Evolutionary conservation across 305 asterid species (phyloP).

Genomic region (Striga hermonthica): DNA sequence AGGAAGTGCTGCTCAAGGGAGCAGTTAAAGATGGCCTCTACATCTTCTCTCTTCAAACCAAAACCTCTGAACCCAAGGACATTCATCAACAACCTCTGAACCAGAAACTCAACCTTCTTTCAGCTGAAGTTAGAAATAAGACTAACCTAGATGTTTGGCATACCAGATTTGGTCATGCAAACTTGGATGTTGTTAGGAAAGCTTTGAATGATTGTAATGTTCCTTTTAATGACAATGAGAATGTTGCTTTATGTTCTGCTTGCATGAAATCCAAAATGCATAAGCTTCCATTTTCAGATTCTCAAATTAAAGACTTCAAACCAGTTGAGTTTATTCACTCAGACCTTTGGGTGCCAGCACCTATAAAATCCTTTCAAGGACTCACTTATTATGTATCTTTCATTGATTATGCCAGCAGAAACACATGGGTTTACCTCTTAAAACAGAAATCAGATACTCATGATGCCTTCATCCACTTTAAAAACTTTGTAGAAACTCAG

Average conservation of each 20-base stretch:
- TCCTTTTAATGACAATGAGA: background rate
- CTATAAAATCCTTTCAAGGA: background rate
- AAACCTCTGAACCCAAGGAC: background rate
- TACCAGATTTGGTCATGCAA: background rate
- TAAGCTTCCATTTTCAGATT: background rate
- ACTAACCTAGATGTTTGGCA: background rate
- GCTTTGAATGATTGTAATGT: background rate
- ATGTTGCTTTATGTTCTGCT: background rate
- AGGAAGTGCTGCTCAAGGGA: background rate
- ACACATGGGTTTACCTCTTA: background rate
- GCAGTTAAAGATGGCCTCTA: background rate
- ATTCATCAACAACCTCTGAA: too few species aligned
- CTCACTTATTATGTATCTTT: background rate
- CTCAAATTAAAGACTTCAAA: background rate
- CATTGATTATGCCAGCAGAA: background rate
- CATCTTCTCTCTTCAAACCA: background rate
- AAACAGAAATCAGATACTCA: background rate
- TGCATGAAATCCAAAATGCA: background rate
- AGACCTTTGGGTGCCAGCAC: background rate
- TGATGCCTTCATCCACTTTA: too few species aligned
- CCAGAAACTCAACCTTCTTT: background rate
- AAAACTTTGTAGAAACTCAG: background rate
- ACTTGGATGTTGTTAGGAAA: background rate
- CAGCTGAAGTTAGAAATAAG: background rate
- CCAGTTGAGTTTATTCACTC: background rate